Conservation (phyloP, 2,329 filamentous ascomycete species). For the Xylariomycetidae sp. region DNA sequence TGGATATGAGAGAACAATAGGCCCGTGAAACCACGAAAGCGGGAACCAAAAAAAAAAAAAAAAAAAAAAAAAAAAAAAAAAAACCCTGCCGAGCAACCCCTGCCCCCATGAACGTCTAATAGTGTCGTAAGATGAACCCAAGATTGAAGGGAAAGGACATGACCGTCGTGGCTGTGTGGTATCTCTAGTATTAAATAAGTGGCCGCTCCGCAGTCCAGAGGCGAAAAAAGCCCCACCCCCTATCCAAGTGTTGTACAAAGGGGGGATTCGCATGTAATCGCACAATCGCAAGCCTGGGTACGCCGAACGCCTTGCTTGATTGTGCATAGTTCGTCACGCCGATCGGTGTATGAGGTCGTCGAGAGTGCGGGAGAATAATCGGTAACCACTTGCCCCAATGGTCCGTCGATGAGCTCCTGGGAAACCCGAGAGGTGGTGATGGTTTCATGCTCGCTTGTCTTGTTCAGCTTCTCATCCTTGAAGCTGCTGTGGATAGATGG, state of each 20-base stretch:
- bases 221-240: slow-evolving; percentile 2
- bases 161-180: slow-evolving; percentile 20
- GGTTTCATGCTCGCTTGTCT: slow-evolving; percentile 7
- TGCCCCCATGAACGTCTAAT: slow-evolving; percentile 20
- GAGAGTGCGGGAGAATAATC: too few species aligned
- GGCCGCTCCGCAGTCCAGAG: slow-evolving; percentile 11
- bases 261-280: slow-evolving; percentile 11
- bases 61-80: slow-evolving; percentile 6
- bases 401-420: neutral
- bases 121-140: slow-evolving; percentile 22
- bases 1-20: slow-evolving; percentile 14
- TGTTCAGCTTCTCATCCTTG: slow-evolving; percentile 21
- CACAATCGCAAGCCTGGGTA: slow-evolving; percentile 9
- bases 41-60: slow-evolving; percentile 7
- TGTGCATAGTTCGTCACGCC: too few species aligned
- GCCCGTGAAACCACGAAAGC: slow-evolving; percentile 13
- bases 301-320: slow-evolving; percentile 15
- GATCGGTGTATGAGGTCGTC: too few species aligned
- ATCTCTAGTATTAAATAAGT: slow-evolving; percentile 24
- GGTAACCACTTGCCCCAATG: too few species aligned
- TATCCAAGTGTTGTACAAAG: slow-evolving; percentile 22
- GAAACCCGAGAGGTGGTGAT: neutral
- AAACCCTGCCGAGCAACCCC: slow-evolving; percentile 8
- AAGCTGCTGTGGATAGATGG: slow-evolving; percentile 37
- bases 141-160: slow-evolving; percentile 17